Percentiles rank a stretch among this genome's conserved stretches.
Conservation (phyloP, 306 rosid genomes). For the Dalbergia oliveri region DNA sequence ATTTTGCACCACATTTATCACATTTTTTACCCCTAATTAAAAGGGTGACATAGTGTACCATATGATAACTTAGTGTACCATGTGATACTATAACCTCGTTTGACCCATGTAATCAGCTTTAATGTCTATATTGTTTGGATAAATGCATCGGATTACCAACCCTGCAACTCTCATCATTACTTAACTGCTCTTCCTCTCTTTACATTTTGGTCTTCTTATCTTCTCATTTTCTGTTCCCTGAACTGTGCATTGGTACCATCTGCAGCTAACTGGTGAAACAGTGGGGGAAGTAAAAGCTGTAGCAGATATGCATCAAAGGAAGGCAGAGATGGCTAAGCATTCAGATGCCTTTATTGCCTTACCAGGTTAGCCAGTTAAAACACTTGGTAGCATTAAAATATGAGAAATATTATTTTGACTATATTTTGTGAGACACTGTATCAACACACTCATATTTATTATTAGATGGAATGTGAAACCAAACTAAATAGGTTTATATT, state of each 20-base stretch:
- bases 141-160: conserved; percentile 37
- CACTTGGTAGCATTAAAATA: conserved; percentile 34
- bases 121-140: conserved; percentile 49
- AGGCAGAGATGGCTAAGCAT: conserved; percentile 99
- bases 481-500: too few relatives aligned
- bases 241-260: conserved; percentile 46
- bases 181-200: conserved; percentile 48
- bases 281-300: conserved; percentile 99
- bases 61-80: background rate
- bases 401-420: too few relatives aligned
- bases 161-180: conserved; percentile 68
- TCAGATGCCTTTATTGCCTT: conserved; percentile 99
- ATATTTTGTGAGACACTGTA: too few relatives aligned
- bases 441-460: too few relatives aligned
- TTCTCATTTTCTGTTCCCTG: conserved; percentile 49
- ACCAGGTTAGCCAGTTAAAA: conserved; percentile 74
- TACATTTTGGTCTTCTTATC: conserved; percentile 25
- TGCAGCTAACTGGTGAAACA: conserved; percentile 97
- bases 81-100: background rate
- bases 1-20: too few relatives aligned
- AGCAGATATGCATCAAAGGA: conserved; percentile 98
- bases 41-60: too few relatives aligned
- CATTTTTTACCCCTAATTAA: too few relatives aligned
- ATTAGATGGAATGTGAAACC: too few relatives aligned
- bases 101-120: background rate